Evolutionary conservation across 169 alveolate species (phyloP).

Genomic region (Cryptosporidium bovis): DNA sequence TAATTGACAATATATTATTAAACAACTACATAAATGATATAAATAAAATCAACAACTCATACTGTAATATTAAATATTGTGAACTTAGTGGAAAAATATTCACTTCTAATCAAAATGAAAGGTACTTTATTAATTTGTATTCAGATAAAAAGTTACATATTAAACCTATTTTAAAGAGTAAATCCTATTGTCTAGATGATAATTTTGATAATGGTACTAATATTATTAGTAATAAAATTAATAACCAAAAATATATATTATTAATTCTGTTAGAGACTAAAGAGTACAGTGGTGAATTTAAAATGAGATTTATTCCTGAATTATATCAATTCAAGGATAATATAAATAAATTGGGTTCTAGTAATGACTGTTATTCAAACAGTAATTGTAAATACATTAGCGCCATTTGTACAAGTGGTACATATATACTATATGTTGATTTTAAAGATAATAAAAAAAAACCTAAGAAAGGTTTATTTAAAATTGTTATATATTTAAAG

Average conservation of each 20-base stretch:
- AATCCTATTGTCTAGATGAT: background rate
- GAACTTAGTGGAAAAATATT: conserved; percentile 48
- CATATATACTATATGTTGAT: conserved; percentile 14
- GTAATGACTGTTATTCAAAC: conserved; percentile 29
- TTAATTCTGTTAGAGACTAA: conserved; percentile 30
- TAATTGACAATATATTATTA: conserved; percentile 5
- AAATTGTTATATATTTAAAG: conserved; percentile 14
- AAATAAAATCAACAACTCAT: too few relatives aligned
- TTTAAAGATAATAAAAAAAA: conserved; percentile 13
- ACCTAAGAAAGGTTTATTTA: conserved; percentile 7
- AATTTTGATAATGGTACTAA: background rate
- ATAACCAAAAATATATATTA: background rate
- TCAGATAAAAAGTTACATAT: conserved; percentile 2
- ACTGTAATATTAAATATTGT: background rate
- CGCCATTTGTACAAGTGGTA: conserved; percentile 16
- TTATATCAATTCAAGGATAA: conserved; percentile 14
- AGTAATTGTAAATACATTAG: conserved; percentile 44
- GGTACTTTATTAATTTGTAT: background rate
- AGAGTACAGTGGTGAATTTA: conserved; percentile 10
- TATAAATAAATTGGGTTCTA: conserved; percentile 5
- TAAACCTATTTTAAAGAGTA: conserved; percentile 1
- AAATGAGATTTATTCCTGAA: conserved; percentile 31
- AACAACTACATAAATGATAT: background rate
- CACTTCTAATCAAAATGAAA: conserved; percentile 22
- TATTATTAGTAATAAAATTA: background rate